phyloP scores from a whole-genome alignment of 106 monocot species.

The Hemerocallis citrina region DNA sequence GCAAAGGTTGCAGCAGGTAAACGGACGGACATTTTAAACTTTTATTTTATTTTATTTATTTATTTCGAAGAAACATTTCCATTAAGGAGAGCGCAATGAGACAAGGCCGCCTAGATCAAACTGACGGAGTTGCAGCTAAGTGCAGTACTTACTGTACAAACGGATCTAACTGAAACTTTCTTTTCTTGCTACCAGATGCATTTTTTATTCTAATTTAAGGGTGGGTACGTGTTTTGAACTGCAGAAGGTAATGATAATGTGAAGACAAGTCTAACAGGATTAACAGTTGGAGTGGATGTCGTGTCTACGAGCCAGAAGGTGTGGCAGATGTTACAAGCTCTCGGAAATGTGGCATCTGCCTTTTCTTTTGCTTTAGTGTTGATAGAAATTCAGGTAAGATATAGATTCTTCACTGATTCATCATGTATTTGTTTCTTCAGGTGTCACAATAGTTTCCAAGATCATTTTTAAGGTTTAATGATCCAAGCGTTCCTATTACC shows the following conservation, averaged over 20 bases:
- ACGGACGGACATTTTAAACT: not conserved
- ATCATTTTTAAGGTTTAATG: too few species aligned
- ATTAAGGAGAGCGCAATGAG: too few species aligned
- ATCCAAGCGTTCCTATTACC: too few species aligned
- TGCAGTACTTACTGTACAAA: not conserved
- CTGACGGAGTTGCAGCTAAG: too few species aligned
- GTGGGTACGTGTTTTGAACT: not conserved
- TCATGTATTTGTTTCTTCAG: too few species aligned
- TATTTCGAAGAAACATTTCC: too few species aligned
- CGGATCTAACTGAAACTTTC: not conserved
- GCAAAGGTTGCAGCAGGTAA: conserved; percentile 65
- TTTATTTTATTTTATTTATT: not conserved
- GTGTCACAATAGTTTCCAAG: too few species aligned
- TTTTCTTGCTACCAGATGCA: not conserved
- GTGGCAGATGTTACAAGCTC: conserved; percentile 64
- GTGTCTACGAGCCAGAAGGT: conserved; percentile 53
- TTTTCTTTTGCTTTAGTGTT: conserved; percentile 58
- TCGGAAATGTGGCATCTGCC: conserved; percentile 70
- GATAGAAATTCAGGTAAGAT: conserved; percentile 69
- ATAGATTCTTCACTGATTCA: too few species aligned
- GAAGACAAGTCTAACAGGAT: conserved; percentile 49
- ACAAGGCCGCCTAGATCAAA: too few species aligned
- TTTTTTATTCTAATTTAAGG: not conserved
- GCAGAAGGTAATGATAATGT: conserved; percentile 19
- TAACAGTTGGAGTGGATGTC: conserved; percentile 49